phyloP scores from a whole-genome alignment of 768 basidiomycete species.

The Russula foetens region DNA sequence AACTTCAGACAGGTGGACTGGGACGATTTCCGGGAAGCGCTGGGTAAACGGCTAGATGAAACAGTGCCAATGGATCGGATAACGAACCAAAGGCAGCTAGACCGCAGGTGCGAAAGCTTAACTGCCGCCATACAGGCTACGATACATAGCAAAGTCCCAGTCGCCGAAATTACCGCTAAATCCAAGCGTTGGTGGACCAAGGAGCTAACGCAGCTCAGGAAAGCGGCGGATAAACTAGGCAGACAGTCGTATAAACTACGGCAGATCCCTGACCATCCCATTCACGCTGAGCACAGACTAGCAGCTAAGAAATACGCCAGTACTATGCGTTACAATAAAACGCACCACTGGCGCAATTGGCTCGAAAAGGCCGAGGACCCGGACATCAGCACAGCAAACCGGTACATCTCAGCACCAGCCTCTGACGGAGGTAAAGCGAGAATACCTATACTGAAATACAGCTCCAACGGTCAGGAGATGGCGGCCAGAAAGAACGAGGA shows the following conservation, averaged over 20 bases:
- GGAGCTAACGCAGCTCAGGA: no score
- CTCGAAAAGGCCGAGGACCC: not conserved
- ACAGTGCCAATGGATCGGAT: not conserved
- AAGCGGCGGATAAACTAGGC: not conserved
- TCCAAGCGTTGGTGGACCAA: not conserved
- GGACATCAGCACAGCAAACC: not conserved
- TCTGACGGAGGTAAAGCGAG: not conserved
- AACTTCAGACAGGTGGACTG: not conserved
- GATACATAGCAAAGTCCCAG: not conserved
- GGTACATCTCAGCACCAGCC: not conserved
- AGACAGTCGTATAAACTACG: not conserved
- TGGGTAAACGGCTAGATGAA: fast-evolving
- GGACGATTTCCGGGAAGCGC: not conserved
- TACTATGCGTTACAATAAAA: not conserved
- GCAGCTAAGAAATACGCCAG: not conserved
- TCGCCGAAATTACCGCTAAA: fast-evolving
- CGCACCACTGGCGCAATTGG: not conserved
- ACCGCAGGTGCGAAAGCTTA: fast-evolving
- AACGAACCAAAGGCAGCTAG: not conserved
- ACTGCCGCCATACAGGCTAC: not conserved
- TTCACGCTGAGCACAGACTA: no score
- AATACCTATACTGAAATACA: not conserved
- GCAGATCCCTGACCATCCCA: no score
- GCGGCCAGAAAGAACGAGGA: not conserved
- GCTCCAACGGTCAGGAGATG: not conserved